Evolutionary conservation across 768 basidiomycete genomes (phyloP), one percentile per base, ranked within the genome.

Genomic region (Russula ochroleuca): DNA sequence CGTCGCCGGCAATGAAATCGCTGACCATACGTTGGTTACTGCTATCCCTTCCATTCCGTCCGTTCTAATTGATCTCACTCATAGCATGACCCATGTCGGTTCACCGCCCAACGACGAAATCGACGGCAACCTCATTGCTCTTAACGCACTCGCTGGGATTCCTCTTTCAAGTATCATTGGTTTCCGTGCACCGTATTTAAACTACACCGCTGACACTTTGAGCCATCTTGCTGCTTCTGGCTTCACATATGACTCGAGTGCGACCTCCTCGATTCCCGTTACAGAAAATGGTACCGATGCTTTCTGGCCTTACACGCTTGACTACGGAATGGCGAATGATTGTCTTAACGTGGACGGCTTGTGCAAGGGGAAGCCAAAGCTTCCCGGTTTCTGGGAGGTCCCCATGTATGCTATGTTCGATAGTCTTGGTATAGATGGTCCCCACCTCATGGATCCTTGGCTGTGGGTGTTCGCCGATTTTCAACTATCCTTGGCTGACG

Each of bases 361-460:
- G 3, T 91, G 90, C 74, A 80, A 84, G 69, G 90, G 90, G 49
- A 72, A 86, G 74, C 86, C 87, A 7, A 81, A 82, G 66, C 75
- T 91, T 2, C 86, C 88, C 23, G 90, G 90, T 5, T 80, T 92
- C 70, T 92, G 90, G 90, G 88, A 92, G 74, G 79, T 90, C 58
- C 90, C 90, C 1, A 90, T 92, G 89, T 90, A 90, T 72, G 85
- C 85, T 0, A 81, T 84, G 73, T 90, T 91, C 66, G 88, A 89
- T 71, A 63, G 80, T 11, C 72, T 75, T 13, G 86, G 86, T 5
- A 76, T 73, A 10, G 74, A 66, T 8, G 87, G 87, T 0, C 73
- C 78, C 17, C 88, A 91, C 76, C 75, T 91, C 68, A 91, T 91
- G 90, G 90, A 92, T 70, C 88, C 89, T 52, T 91, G 88, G 87